Evolutionary conservation across 495 filamentous ascomycete species (phyloP).

Genomic region (Parachaetomium inaequale): DNA sequence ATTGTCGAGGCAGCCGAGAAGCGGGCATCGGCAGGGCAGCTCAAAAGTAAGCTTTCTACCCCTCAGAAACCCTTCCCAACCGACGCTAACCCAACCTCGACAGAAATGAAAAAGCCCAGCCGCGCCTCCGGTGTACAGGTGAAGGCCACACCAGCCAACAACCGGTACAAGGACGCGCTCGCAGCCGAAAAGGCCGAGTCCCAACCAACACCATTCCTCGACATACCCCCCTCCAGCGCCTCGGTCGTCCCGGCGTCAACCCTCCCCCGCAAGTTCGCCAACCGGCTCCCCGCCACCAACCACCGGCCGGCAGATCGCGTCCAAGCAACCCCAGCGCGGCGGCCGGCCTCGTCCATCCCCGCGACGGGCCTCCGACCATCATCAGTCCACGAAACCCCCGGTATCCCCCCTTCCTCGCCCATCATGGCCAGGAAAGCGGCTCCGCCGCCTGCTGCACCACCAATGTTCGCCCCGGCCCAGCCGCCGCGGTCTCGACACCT

Average conservation of each 20-base stretch:
- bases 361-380: slow-evolving; percentile 18
- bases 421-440: slow-evolving; percentile 52
- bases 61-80: neutral
- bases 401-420: slow-evolving; percentile 40
- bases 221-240: slow-evolving; percentile 28
- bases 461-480: neutral
- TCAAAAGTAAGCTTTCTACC: slow-evolving; percentile 36
- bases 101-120: slow-evolving; percentile 63
- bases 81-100: slow-evolving; percentile 9
- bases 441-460: slow-evolving; percentile 3
- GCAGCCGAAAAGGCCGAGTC: slow-evolving; percentile 20
- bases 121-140: slow-evolving; percentile 64
- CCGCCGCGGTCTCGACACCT: slow-evolving; percentile 36
- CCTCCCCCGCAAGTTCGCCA: slow-evolving; percentile 35
- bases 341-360: slow-evolving; percentile 9
- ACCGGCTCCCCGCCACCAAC: slow-evolving; percentile 18
- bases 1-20: slow-evolving; percentile 67
- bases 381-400: slow-evolving; percentile 12
- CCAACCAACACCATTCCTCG: slow-evolving; percentile 5
- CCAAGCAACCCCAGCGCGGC: slow-evolving; percentile 33
- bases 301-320: slow-evolving; percentile 14
- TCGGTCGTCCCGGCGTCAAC: slow-evolving; percentile 38
- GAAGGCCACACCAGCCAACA: slow-evolving; percentile 69
- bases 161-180: slow-evolving; percentile 48
- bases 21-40: slow-evolving; percentile 42